These are phyloP conservation scores for Alternaria sp. DNA, from an alignment of 2,329 filamentous ascomycete species.

Conservation along the genomic window DNA sequence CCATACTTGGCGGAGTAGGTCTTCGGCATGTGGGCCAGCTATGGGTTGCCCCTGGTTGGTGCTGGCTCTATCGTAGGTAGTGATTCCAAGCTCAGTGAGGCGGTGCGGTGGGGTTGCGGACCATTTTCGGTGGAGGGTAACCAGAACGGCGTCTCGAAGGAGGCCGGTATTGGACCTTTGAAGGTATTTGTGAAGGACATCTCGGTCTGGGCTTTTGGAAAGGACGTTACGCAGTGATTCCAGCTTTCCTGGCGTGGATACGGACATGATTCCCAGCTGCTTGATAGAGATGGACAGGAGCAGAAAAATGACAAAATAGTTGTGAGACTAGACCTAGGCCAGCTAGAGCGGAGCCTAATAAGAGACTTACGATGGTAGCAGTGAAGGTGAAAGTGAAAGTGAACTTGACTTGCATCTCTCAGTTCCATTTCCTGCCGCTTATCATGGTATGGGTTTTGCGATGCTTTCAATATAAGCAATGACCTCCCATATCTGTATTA, in stretches of 20 bases:
- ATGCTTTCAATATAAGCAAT: background rate
- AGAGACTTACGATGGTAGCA: background rate
- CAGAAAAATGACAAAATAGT: background rate
- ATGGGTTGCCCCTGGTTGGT: conserved; percentile 3
- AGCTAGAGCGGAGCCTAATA: too few relatives aligned
- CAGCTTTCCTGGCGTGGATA: conserved; percentile 2
- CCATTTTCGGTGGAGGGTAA: conserved; percentile 24
- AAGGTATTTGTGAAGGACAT: conserved; percentile 16
- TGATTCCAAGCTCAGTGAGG: conserved; percentile 28
- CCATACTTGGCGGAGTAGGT: conserved; percentile 21
- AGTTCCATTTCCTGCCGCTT: background rate
- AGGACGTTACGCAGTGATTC: conserved; percentile 5
- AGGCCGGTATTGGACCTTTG: background rate
- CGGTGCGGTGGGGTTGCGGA: conserved; percentile 14
- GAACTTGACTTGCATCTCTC: background rate
- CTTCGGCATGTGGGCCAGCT: conserved; percentile 25
- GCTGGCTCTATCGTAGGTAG: conserved; percentile 18
- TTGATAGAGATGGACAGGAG: background rate
- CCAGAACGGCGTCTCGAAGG: conserved; percentile 23
- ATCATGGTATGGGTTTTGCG: background rate
- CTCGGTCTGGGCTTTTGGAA: conserved; percentile 4
- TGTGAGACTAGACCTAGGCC: background rate
- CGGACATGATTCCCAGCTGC: background rate
- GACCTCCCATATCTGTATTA: background rate
- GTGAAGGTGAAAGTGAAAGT: background rate